A percentile compares a stretch with the other conserved stretches of the same genome.
Conservation (phyloP, 164 flowering plant genomes). For the Pachysandra terminalis region DNA sequence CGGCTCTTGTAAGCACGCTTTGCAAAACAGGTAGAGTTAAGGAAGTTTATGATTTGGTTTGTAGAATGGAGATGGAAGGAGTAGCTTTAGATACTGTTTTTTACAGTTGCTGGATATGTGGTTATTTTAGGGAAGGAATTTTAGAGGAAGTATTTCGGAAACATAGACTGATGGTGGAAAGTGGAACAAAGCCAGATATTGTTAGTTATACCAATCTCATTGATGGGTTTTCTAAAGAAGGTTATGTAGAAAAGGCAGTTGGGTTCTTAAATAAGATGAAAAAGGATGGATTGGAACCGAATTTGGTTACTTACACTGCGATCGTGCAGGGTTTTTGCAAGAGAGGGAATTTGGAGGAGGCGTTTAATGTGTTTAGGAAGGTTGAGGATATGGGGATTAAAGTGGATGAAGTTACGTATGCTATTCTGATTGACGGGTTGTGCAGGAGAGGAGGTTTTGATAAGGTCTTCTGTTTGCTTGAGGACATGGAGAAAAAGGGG, state of each 20-base stretch:
- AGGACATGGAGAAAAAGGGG: constrained; percentile 64
- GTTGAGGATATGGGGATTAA: constrained; percentile 43
- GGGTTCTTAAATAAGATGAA: constrained; percentile 66
- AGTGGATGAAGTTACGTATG: constrained; percentile 64
- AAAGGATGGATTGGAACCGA: constrained; percentile 46
- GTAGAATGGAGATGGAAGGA: constrained; percentile 51
- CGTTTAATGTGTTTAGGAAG: constrained; percentile 43
- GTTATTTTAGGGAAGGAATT: constrained; percentile 42
- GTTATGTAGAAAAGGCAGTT: constrained; percentile 62
- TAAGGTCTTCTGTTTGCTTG: constrained; percentile 47
- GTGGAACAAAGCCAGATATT: constrained; percentile 48
- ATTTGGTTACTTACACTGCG: constrained; percentile 64
- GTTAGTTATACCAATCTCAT: constrained; percentile 62
- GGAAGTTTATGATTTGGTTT: constrained; percentile 49
- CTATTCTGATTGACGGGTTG: constrained; percentile 62
- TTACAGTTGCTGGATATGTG: constrained; percentile 70
- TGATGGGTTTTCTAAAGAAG: constrained; percentile 67
- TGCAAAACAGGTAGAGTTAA: constrained; percentile 46
- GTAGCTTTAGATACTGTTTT: constrained; percentile 59
- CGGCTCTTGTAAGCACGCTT: constrained; percentile 50
- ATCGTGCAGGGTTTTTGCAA: constrained; percentile 60
- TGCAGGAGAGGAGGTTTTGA: constrained; percentile 54
- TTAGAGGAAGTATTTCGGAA: constrained; percentile 47
- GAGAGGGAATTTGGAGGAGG: constrained; percentile 70
- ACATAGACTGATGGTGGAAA: constrained; percentile 45